Evolutionary conservation across 2,329 filamentous ascomycete genomes (phyloP).

Genomic region (Alternaria arborescens): DNA sequence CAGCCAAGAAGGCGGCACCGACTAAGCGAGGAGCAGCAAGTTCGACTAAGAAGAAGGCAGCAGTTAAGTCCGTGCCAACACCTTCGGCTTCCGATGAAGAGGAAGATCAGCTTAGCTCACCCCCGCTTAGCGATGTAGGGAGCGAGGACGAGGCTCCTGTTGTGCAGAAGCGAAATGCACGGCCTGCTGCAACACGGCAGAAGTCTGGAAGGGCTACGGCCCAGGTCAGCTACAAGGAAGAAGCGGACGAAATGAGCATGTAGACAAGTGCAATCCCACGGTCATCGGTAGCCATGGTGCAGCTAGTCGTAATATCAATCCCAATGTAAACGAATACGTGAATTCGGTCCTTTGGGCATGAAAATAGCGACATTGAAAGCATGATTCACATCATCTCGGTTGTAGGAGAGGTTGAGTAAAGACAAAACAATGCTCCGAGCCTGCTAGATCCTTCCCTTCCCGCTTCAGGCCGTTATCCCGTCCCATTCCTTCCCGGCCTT

Average conservation of each 20-base stretch:
- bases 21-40: constrained; percentile 32
- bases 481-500: constrained; percentile 5
- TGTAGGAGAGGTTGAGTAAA: not conserved
- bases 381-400: constrained; percentile 5
- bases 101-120: constrained; percentile 45
- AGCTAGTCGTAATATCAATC: not conserved
- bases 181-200: constrained; percentile 34
- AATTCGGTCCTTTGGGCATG: constrained; percentile 10
- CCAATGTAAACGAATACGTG: not conserved
- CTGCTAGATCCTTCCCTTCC: constrained; percentile 26
- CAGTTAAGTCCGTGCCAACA: constrained; percentile 52
- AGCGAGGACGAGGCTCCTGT: constrained; percentile 33
- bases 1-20: constrained; percentile 48
- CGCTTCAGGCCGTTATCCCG: constrained; percentile 27
- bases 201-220: constrained; percentile 37
- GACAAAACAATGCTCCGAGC: constrained; percentile 22
- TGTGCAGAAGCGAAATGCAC: constrained; percentile 36
- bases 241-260: constrained; percentile 39
- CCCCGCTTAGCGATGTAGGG: constrained; percentile 53
- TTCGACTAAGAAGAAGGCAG: constrained; percentile 49
- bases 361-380: constrained; percentile 1
- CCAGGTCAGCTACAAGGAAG: constrained; percentile 48
- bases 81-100: constrained; percentile 53
- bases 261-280: constrained; percentile 9
- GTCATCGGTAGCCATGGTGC: not conserved